A percentile compares a stretch with the other conserved stretches of the same genome.
Conservation (phyloP, 805 yeast species). For the Nakazawaea ishiwadae region DNA sequence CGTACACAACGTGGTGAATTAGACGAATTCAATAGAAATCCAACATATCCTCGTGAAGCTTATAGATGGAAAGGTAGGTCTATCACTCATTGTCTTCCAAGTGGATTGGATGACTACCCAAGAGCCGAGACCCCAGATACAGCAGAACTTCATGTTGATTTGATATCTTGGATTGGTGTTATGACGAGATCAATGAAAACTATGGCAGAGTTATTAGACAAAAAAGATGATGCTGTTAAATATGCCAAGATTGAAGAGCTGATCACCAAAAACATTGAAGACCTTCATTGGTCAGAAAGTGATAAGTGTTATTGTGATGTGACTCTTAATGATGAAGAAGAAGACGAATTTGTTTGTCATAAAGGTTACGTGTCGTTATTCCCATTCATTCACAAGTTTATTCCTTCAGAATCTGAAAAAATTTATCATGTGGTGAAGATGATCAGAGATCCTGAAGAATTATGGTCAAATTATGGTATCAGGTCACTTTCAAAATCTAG, state of each 20-base stretch:
- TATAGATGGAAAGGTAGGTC: constrained; percentile 96
- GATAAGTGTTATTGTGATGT: constrained; percentile 76
- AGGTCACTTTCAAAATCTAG: constrained; percentile 74
- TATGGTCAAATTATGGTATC: constrained; percentile 78
- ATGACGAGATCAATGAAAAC: constrained; percentile 80
- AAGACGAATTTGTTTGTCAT: constrained; percentile 67
- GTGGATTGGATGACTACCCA: constrained; percentile 96
- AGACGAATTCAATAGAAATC: constrained; percentile 63
- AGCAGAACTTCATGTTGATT: constrained; percentile 88
- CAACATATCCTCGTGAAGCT: constrained; percentile 51
- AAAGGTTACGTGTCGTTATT: constrained; percentile 83
- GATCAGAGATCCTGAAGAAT: constrained; percentile 62
- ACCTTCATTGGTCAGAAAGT: constrained; percentile 74
- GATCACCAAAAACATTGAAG: constrained; percentile 61
- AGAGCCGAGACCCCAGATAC: constrained; percentile 75
- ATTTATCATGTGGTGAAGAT: constrained; percentile 49
- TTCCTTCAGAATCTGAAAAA: constrained; percentile 43
- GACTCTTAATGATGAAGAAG: constrained; percentile 69
- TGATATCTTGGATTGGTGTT: constrained; percentile 89
- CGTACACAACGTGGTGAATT: constrained; percentile 72
- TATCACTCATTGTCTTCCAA: constrained; percentile 76
- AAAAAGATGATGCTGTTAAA: constrained; percentile 50
- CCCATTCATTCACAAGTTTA: constrained; percentile 74
- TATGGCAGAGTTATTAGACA: constrained; percentile 60
- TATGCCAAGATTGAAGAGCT: constrained; percentile 51